Evolutionary conservation across 306 rosid genomes (phyloP).

Genomic region (Vigna angularis): DNA sequence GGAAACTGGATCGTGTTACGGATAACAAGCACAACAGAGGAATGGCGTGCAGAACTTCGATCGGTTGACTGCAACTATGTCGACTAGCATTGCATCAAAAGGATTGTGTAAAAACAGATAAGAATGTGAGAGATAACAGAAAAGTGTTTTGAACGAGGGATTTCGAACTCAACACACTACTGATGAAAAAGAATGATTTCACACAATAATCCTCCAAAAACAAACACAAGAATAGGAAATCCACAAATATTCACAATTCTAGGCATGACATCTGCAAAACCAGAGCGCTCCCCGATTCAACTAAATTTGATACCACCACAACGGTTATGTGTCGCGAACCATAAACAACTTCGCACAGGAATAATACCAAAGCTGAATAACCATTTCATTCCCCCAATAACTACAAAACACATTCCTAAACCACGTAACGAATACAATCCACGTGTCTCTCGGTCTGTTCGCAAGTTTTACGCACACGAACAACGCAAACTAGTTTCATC

Average conservation of each 20-base stretch:
- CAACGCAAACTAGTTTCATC: not conserved
- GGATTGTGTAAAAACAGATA: not conserved
- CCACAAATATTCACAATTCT: not conserved
- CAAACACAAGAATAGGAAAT: not conserved
- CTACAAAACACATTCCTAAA: slow-evolving; percentile 22
- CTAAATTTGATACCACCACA: not conserved
- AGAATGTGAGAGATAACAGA: not conserved
- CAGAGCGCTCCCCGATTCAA: not conserved
- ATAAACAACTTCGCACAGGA: not conserved
- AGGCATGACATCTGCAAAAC: not conserved
- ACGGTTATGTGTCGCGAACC: not conserved
- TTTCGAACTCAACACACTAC: not conserved
- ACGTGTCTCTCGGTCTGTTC: not conserved
- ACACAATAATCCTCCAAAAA: not conserved
- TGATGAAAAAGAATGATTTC: not conserved
- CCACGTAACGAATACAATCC: not conserved
- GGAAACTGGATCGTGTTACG: not conserved
- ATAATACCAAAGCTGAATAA: not conserved
- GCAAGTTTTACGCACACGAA: not conserved
- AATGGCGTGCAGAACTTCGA: not conserved
- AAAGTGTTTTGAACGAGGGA: not conserved
- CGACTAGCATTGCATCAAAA: not conserved
- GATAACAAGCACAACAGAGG: not conserved
- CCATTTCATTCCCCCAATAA: not conserved
- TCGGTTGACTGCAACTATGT: not conserved